Base-by-base conservation (phyloP, 2,329 filamentous ascomycete species). In the Pezicula radicicola region DNA sequence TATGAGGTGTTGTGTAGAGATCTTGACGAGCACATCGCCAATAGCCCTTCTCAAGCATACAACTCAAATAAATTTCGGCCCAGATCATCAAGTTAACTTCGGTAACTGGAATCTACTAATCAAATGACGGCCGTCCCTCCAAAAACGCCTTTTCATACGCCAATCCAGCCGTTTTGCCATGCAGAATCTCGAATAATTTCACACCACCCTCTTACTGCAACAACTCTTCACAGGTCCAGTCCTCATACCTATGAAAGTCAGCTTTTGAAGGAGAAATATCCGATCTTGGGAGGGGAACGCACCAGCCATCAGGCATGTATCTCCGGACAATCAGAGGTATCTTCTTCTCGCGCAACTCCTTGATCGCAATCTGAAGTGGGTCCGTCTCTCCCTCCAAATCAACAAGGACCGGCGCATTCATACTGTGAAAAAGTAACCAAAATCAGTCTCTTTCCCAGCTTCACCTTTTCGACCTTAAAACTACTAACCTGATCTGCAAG, bases 211-310 rank as follows among this genome's bases (percentile, higher is more conserved):
- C 54, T 52, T 61, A 66, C 47, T 66, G 63, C 41, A 96, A 80
- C 59, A 97, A 79, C 73, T 99, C 94, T 74, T 97, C 94, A 74
- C 92, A 97, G 35, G 92, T 96, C 94, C 94, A 99, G 72, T 99
- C 94, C 80, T 99, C 94, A 72, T 97, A 97, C 55, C 65, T 67
- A 42, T 37, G n/a, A 12, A 45, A 19, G 27, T 37, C 9, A 44
- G 52, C 18, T 54, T 57, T 49, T 9, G 36, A 42, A 15, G 21
- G 16, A 33, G 37, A 33, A 35, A 27, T 28, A 46, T 35, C 6
- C 15, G 12, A 42, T 27, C 21, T 45, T 9, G 19, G 42, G 19
- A 28, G n/a, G 10, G 47, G 33, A 30, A 82, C 89, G 78, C 79
- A 95, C 90, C 84, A 96, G 76, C 94, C 94, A 75, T 99, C 94